Conservation (phyloP, 2,329 filamentous ascomycete species). For the Aspergillus amoenus region DNA sequence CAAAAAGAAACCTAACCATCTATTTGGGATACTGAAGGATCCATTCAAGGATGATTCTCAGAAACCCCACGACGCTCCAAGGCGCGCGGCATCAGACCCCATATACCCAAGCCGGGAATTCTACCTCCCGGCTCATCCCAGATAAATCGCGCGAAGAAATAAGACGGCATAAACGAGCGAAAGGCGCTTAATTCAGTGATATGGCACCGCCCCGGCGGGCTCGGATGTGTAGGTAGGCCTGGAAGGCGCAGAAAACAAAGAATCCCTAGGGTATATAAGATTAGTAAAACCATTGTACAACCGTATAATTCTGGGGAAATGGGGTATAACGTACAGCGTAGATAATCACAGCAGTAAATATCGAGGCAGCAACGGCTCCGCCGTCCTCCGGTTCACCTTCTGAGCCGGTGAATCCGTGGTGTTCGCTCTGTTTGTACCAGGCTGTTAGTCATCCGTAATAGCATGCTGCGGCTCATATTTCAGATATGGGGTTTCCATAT, state of each 20-base stretch:
- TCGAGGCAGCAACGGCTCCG: conserved; percentile 74
- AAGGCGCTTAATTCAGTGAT: conserved; percentile 57
- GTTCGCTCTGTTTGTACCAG: conserved; percentile 52
- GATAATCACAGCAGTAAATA: conserved; percentile 84
- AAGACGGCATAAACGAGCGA: not conserved
- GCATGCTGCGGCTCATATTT: not conserved
- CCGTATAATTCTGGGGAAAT: not conserved
- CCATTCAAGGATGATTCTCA: not conserved
- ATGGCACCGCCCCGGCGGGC: conserved; percentile 83
- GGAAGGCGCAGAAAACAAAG: conserved; percentile 85
- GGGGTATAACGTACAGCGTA: conserved; percentile 68
- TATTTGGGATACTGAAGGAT: not conserved
- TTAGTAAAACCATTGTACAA: not conserved
- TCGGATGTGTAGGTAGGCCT: conserved; percentile 81
- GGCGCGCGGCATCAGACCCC: not conserved
- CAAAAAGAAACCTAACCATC: not conserved
- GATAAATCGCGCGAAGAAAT: not conserved
- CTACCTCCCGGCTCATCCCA: not conserved
- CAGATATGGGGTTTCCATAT: not conserved
- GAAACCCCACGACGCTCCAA: not conserved
- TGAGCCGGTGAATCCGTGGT: conserved; percentile 81
- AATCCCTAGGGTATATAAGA: conserved; percentile 62
- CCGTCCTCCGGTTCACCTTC: conserved; percentile 69
- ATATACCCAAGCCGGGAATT: not conserved
- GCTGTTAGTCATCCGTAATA: not conserved